A percentile compares a stretch with the other conserved stretches of the same genome.
phyloP scores from a whole-genome alignment of 2,329 filamentous ascomycete species.

The Sphaerulina musiva region DNA sequence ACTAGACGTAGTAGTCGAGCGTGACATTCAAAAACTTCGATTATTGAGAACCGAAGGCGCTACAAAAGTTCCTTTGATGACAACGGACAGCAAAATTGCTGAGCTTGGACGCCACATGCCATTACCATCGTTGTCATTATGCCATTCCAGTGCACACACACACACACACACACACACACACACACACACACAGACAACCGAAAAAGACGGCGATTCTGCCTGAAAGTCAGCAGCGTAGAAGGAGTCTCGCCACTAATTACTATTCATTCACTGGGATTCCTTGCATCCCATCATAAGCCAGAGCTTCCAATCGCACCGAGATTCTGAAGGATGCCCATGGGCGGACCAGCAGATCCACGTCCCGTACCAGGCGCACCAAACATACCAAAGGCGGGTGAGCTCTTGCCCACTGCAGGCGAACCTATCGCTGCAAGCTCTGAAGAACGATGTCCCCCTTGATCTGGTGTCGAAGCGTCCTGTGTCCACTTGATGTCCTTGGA shows the following conservation, averaged over 20 bases:
- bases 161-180: too few relatives aligned
- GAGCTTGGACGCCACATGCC: too few relatives aligned
- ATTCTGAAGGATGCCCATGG: slow-evolving; percentile 22
- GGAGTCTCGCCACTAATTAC: neutral
- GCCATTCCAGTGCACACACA: too few relatives aligned
- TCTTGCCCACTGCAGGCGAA: slow-evolving; percentile 41
- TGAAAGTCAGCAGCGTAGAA: neutral
- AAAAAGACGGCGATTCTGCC: neutral
- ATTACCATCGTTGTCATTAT: too few relatives aligned
- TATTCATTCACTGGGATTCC: neutral
- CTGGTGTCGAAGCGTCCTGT: slow-evolving; percentile 26
- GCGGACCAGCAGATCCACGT: slow-evolving; percentile 1
- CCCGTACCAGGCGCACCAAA: slow-evolving; percentile 29
- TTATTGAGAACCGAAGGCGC: too few relatives aligned
- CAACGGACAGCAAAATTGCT: too few relatives aligned
- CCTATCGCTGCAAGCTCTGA: slow-evolving; percentile 43
- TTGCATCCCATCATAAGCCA: slow-evolving; percentile 5
- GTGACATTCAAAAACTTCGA: too few relatives aligned
- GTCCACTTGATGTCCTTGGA: slow-evolving; percentile 42
- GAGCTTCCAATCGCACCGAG: slow-evolving; percentile 22
- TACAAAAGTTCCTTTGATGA: too few relatives aligned
- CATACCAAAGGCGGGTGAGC: slow-evolving; percentile 30
- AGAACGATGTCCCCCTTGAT: slow-evolving; percentile 20
- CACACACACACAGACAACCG: neutral
- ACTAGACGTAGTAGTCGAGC: too few relatives aligned